Base-by-base conservation (phyloP, 371 early-diverging fungal genomes). In the Mucor indicus region DNA sequence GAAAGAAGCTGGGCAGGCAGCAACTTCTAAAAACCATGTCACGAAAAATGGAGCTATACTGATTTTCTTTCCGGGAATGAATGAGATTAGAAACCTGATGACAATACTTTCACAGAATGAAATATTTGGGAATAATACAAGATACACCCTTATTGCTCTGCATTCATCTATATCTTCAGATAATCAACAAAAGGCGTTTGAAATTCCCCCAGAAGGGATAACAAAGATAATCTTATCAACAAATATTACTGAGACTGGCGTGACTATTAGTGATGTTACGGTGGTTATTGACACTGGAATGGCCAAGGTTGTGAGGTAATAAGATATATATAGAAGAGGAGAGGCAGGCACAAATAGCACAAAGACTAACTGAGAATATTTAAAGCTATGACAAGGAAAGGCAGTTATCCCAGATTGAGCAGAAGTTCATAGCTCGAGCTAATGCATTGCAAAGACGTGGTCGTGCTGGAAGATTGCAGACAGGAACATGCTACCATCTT, bases 201-300 rank as follows among this genome's bases (percentile, higher is more conserved):
- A 81, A 21, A 52, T 69, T 3, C 84, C 86, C 9, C 79, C 83
- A 1, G 42, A 59, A 0, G 84, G 85, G 0, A 55, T 78, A 11
- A 73, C 95, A 24, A 96, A 96, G 64, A 83, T 94, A 41, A 90
- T 98, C 13, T 62, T 98, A 37, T 72, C 90, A 4, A 97, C 96
- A 16, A 95, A 96, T 50, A 92, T 98, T 67, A 92, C 96, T 1
- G 98, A 98, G 60, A 97, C 98, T 0, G 88, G 89, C 51, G 81
- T 98, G 16, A 98, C 98, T 8, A 96, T 98, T 30, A 93, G 93
- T 10, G 95, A 93, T 61, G 86, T 96, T 12, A 92, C 91, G 0
- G 83, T 89, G 45, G 98, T 98, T 0, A 85, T 99, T 44, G 99
- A 99, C 64, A 75, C 87, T 1, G 98, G 98, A 15, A 81, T 89